Percentiles rank a stretch among this genome's conserved stretches.
Evolutionary conservation across 140 eudicot genomes (phyloP).

Genomic region (Cichorium intybus): DNA sequence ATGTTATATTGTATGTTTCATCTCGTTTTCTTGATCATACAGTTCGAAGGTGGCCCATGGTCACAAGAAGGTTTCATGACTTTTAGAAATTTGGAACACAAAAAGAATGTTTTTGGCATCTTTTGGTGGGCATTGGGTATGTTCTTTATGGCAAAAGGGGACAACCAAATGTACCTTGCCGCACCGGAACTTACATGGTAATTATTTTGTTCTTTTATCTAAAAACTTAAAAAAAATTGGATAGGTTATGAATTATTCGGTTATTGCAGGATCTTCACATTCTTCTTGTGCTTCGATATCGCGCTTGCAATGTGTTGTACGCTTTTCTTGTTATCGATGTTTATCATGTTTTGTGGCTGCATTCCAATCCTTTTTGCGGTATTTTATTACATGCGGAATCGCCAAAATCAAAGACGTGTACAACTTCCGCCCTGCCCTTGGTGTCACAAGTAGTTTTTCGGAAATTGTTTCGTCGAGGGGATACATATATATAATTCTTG

Average conservation of each 20-base stretch:
- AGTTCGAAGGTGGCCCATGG: slow-evolving; percentile 12
- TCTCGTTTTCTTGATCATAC: slow-evolving; percentile 4
- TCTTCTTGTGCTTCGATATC: slow-evolving; percentile 22
- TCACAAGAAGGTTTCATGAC: neutral
- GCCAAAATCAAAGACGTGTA: slow-evolving; percentile 1
- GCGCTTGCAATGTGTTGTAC: slow-evolving; percentile 3
- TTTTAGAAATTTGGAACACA: slow-evolving; percentile 21
- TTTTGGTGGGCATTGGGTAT: slow-evolving; percentile 27
- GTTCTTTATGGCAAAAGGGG: slow-evolving; percentile 27
- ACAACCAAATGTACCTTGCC: slow-evolving; percentile 5
- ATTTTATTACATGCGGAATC: slow-evolving; percentile 8
- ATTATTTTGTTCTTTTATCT: neutral
- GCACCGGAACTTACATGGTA: slow-evolving; percentile 32
- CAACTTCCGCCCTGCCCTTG: slow-evolving; percentile 35
- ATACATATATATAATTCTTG: slow-evolving; percentile 8
- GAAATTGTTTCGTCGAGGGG: neutral
- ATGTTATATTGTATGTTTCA: slow-evolving; percentile 20
- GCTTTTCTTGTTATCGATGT: slow-evolving; percentile 6
- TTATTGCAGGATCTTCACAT: slow-evolving; percentile 16
- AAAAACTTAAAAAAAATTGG: too few species aligned
- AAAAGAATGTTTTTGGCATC: slow-evolving; percentile 21
- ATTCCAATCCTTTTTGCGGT: slow-evolving; percentile 8
- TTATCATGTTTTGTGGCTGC: slow-evolving; percentile 1
- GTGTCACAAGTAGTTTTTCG: slow-evolving; percentile 20
- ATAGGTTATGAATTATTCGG: too few species aligned